Percentiles rank a stretch among this genome's conserved stretches.
Conservation (phyloP, 1,139 yeast genomes). For the Oligophagozyma castellii region DNA sequence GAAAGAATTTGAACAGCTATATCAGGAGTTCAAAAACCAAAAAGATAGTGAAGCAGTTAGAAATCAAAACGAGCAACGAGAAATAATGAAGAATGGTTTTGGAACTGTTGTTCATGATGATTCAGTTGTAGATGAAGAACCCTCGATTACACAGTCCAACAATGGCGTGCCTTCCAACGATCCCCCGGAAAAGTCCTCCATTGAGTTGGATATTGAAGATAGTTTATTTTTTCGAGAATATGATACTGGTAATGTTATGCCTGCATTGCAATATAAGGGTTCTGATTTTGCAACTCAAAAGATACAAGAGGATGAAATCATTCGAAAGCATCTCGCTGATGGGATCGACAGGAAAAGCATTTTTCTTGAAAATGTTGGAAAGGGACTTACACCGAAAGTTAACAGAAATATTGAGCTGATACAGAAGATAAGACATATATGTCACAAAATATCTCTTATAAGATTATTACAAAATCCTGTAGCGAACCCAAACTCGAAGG, state of each 20-base stretch:
- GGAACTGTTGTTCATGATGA: constrained; percentile 18
- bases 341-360: constrained; percentile 17
- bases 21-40: constrained; percentile 19
- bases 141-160: constrained; percentile 1
- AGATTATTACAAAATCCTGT: constrained; percentile 67
- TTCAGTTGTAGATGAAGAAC: constrained; percentile 7
- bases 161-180: constrained; percentile 7
- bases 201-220: constrained; percentile 23
- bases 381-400: constrained; percentile 50
- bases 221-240: constrained; percentile 59
- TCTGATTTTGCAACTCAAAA: constrained; percentile 29
- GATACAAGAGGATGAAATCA: constrained; percentile 35
- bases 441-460: constrained; percentile 79
- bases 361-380: constrained; percentile 28
- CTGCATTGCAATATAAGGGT: constrained; percentile 47
- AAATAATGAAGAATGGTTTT: constrained; percentile 25
- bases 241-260: constrained; percentile 71
- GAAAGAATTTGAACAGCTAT: constrained; percentile 27
- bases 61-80: constrained; percentile 18
- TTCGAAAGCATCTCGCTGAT: constrained; percentile 23
- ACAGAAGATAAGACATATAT: constrained; percentile 77
- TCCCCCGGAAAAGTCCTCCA: constrained; percentile 13
- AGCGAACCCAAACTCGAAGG: constrained; percentile 11
- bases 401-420: constrained; percentile 59
- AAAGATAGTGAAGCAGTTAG: constrained; percentile 18